Conservation (phyloP, 345 rosid species). For the Rhodamnia rubescens region DNA sequence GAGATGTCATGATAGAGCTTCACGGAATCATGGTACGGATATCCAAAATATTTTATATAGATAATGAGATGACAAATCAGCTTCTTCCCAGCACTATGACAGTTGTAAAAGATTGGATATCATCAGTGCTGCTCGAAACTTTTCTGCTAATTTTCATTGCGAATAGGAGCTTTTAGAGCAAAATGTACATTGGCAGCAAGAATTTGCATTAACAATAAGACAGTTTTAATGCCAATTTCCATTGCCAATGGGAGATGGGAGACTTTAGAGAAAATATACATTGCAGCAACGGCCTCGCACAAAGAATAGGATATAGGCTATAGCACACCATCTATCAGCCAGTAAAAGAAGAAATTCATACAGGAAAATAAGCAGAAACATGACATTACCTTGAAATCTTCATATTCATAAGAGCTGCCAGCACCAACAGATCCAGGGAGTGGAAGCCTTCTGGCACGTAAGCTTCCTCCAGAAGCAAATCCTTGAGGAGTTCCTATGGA, state of each 20-base stretch:
- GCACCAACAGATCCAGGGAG: slow-evolving; percentile 15
- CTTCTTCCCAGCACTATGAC: not conserved
- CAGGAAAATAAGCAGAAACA: not conserved
- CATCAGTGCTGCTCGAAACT: not conserved
- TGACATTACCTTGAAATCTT: slow-evolving; percentile 13
- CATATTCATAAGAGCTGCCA: slow-evolving; percentile 26
- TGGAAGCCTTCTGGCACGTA: slow-evolving; percentile 15
- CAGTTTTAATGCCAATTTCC: not conserved
- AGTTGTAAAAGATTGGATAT: not conserved
- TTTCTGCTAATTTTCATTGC: not conserved
- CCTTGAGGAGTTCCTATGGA: slow-evolving; percentile 18
- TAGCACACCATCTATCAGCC: not conserved
- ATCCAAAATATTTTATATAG: not conserved
- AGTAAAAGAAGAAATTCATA: not conserved
- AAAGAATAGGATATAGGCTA: not conserved
- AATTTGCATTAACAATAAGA: not conserved
- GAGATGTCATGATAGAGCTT: not conserved
- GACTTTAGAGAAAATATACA: not conserved
- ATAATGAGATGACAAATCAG: not conserved
- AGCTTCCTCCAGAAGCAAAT: slow-evolving; percentile 17
- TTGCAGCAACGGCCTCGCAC: not conserved
- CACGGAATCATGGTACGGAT: not conserved
- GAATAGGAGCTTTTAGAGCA: not conserved
- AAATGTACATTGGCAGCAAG: not conserved
- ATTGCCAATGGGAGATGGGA: not conserved